phyloP scores from a whole-genome alignment of 2,329 filamentous ascomycete species.

The Ophiostoma australiae region DNA sequence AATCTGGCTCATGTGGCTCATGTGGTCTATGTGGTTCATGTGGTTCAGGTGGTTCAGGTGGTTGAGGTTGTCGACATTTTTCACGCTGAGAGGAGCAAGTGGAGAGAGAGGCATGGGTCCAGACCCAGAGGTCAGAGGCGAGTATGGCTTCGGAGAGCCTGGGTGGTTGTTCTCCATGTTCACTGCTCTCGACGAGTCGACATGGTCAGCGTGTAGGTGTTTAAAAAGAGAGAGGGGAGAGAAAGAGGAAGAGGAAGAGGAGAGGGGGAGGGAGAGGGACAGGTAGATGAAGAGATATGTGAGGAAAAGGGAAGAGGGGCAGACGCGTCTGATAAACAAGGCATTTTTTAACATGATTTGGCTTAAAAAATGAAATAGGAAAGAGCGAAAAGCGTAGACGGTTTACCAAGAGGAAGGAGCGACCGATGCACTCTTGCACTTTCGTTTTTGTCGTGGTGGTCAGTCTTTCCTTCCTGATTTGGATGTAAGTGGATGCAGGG shows the following conservation, averaged over 20 bases:
- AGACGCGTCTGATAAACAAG: constrained; percentile 9
- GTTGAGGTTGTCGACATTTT: constrained; percentile 13
- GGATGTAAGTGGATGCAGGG: constrained; percentile 14
- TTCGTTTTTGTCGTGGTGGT: neutral
- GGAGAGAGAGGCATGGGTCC: neutral
- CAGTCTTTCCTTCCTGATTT: constrained; percentile 16
- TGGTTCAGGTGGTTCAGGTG: neutral
- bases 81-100: neutral
- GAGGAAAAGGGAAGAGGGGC: neutral
- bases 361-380: neutral
- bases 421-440: neutral
- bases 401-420: neutral
- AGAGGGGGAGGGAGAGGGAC: neutral
- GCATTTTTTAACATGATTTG: neutral
- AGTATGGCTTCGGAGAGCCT: neutral
- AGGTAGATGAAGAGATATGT: neutral
- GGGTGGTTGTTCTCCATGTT: neutral
- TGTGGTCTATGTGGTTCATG: too few species aligned
- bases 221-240: neutral
- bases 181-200: neutral
- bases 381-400: neutral
- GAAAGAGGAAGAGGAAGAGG: neutral
- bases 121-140: neutral
- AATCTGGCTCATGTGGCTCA: too few species aligned
- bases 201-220: neutral